These are phyloP conservation scores for Hymenoscyphus occultus DNA, from an alignment of 2,329 filamentous ascomycete species.

Conservation along the genomic window DNA sequence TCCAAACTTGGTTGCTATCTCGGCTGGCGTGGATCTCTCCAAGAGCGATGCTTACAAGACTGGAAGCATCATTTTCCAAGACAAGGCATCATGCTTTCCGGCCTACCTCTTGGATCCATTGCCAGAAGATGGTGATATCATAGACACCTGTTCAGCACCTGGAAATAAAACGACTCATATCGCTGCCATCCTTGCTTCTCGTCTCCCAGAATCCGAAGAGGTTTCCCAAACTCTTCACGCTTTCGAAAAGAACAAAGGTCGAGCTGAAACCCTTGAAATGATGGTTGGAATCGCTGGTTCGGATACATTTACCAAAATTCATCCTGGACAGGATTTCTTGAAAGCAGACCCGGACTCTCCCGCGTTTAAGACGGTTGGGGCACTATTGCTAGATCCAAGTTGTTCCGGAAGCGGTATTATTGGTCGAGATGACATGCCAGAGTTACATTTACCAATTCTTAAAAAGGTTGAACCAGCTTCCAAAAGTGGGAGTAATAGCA, in stretches of 20 bases:
- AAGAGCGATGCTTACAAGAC: constrained; percentile 69
- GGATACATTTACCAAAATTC: constrained; percentile 61
- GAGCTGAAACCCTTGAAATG: constrained; percentile 73
- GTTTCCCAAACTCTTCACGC: constrained; percentile 60
- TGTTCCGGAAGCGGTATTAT: constrained; percentile 96
- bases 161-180: constrained; percentile 97
- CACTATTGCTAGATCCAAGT: constrained; percentile 84
- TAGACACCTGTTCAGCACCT: constrained; percentile 93
- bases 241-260: constrained; percentile 70
- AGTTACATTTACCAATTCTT: constrained; percentile 55
- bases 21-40: constrained; percentile 68
- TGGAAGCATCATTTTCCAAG: constrained; percentile 84
- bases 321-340: constrained; percentile 77
- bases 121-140: constrained; percentile 66
- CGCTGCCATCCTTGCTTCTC: constrained; percentile 63
- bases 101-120: constrained; percentile 77
- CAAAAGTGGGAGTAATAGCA: constrained; percentile 23
- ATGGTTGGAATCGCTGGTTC: constrained; percentile 82
- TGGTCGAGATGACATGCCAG: constrained; percentile 75
- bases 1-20: constrained; percentile 77
- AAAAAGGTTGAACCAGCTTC: constrained; percentile 32
- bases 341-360: constrained; percentile 63
- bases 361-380: constrained; percentile 68
- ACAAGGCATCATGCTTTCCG: constrained; percentile 96
- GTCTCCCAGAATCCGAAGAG: constrained; percentile 34